Percentiles rank a stretch among this genome's conserved stretches.
Conservation (phyloP, 345 rosid species). For the Citrus australasica region DNA sequence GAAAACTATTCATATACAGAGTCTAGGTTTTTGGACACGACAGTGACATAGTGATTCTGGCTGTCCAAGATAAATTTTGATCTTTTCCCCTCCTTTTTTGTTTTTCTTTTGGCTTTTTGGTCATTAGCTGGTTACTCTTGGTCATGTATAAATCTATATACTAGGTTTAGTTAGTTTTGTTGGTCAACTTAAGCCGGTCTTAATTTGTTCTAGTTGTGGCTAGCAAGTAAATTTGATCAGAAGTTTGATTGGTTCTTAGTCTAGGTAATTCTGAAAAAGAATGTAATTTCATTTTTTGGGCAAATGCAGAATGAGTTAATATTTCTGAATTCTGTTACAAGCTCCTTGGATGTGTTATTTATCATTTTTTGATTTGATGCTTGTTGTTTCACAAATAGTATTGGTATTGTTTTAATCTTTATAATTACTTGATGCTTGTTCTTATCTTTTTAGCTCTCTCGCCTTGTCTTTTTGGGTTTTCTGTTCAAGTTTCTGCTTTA, state of each 20-base stretch:
- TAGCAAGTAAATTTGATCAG: not conserved
- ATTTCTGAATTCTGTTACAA: not conserved
- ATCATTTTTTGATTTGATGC: not conserved
- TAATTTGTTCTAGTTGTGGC: not conserved
- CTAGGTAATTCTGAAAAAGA: not conserved
- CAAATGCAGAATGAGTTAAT: not conserved
- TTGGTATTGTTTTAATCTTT: not conserved
- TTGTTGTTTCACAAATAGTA: not conserved
- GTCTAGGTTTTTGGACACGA: not conserved
- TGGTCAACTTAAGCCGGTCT: not conserved
- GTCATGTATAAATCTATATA: not conserved
- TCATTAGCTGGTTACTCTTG: not conserved
- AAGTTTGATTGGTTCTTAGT: not conserved
- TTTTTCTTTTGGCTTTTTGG: not conserved
- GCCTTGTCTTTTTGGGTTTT: not conserved
- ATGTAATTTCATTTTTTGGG: not conserved
- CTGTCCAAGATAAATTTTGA: not conserved
- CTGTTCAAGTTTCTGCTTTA: not conserved
- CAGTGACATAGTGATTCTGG: not conserved
- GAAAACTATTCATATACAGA: too few species aligned
- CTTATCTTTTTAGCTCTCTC: not conserved
- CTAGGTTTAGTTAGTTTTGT: not conserved
- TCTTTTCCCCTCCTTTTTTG: not conserved
- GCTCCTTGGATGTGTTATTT: not conserved
- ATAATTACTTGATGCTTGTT: not conserved